A percentile compares a stretch with the other conserved stretches of the same genome.
Evolutionary conservation across 371 early-diverging fungal genomes (phyloP).

Genomic region (Mortierella polycephala): DNA sequence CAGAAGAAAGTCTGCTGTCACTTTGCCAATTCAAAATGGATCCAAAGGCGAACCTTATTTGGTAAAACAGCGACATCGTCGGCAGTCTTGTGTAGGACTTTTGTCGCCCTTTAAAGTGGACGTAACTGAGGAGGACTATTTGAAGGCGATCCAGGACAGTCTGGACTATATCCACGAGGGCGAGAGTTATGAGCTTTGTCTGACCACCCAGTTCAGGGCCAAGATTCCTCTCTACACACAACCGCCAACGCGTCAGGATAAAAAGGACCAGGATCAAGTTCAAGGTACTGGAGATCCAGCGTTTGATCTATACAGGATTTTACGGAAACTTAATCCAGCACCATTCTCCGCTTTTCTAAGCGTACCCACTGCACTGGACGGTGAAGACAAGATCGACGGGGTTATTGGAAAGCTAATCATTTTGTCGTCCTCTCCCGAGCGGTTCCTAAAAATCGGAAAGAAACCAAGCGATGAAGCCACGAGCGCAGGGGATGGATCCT

Average conservation of each 20-base stretch:
- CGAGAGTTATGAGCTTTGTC: constrained; percentile 94
- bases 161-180: constrained; percentile 81
- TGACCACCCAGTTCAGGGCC: constrained; percentile 85
- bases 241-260: not conserved
- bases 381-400: constrained; percentile 1
- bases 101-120: constrained; percentile 43
- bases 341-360: constrained; percentile 85
- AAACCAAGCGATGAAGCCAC: constrained; percentile 40
- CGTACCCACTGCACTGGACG: constrained; percentile 47
- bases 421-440: constrained; percentile 86
- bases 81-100: constrained; percentile 35
- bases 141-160: constrained; percentile 71
- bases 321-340: constrained; percentile 87
- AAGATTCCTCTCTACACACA: constrained; percentile 43
- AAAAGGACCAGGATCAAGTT: not conserved
- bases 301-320: constrained; percentile 69
- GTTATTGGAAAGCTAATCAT: constrained; percentile 36
- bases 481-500: not conserved
- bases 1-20: constrained; percentile 15
- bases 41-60: constrained; percentile 48
- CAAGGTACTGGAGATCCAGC: constrained; percentile 28
- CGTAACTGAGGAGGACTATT: constrained; percentile 71
- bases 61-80: constrained; percentile 45
- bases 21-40: constrained; percentile 11
- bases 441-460: constrained; percentile 75